phyloP scores from a whole-genome alignment of 225 moss, liverwort and hornwort genomes.

The Ulota crispa region DNA sequence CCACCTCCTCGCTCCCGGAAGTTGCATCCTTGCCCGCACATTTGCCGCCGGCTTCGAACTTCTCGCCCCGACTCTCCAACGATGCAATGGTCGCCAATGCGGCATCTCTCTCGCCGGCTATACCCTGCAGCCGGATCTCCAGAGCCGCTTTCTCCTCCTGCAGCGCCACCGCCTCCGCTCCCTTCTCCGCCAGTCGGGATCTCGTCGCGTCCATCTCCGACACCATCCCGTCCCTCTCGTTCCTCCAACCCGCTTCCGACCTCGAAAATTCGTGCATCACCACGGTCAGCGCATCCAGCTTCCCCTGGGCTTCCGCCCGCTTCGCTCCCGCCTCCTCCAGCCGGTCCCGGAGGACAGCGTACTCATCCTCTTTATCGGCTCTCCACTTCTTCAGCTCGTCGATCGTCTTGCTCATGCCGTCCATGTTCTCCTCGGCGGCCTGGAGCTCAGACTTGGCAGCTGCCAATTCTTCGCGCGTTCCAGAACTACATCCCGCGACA shows the following conservation, averaged over 20 bases:
- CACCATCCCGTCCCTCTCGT: constrained; percentile 26
- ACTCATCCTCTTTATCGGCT: constrained; percentile 39
- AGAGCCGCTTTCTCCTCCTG: constrained; percentile 30
- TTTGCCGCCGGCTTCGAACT: constrained; percentile 8
- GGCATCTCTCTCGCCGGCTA: constrained; percentile 29
- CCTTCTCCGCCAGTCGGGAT: constrained; percentile 30
- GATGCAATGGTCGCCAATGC: constrained; percentile 21
- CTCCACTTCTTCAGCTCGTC: constrained; percentile 32
- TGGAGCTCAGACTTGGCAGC: constrained; percentile 20
- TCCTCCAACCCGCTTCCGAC: constrained; percentile 43
- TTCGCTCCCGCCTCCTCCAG: constrained; percentile 33
- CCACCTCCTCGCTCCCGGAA: constrained; percentile 38
- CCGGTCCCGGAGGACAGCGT: constrained; percentile 14
- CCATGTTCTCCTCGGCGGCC: constrained; percentile 36
- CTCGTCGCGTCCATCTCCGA: constrained; percentile 32
- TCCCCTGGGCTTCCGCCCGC: constrained; percentile 39
- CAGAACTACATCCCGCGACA: background rate
- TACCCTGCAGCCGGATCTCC: constrained; percentile 24
- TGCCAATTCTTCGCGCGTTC: constrained; percentile 14
- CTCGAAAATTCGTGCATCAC: constrained; percentile 47
- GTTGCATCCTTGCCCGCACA: constrained; percentile 19
- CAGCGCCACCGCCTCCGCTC: constrained; percentile 16
- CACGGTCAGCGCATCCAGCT: constrained; percentile 49
- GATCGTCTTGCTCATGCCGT: constrained; percentile 38
- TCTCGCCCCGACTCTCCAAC: background rate